phyloP scores from a whole-genome alignment of 345 rosid genomes.

The Salix suchowensis region DNA sequence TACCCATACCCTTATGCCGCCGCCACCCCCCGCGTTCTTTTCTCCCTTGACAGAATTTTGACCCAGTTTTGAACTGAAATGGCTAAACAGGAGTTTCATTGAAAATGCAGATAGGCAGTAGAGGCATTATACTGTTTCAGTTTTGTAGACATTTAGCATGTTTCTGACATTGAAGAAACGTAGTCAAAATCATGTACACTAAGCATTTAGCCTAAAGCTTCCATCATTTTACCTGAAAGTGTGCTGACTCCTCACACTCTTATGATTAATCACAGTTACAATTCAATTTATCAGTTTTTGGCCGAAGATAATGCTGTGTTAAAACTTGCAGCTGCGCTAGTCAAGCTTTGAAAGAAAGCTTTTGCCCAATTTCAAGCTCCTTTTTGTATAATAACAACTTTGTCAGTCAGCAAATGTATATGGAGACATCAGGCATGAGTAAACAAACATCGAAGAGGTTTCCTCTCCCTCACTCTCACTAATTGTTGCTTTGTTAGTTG shows the following conservation, averaged over 20 bases:
- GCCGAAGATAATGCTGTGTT: not conserved
- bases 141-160: no score
- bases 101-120: no score
- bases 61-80: no score
- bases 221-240: not conserved
- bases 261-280: not conserved
- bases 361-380: slow-evolving; percentile 32
- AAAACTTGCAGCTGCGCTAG: slow-evolving; percentile 37
- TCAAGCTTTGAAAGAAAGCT: slow-evolving; percentile 35
- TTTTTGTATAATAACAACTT: slow-evolving; percentile 23
- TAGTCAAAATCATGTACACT: no score
- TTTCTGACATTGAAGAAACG: no score
- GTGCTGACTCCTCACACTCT: not conserved
- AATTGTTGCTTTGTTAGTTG: not conserved
- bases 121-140: no score
- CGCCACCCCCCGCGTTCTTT: no score
- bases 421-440: slow-evolving; percentile 30
- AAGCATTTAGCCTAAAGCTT: no score
- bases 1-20: no score
- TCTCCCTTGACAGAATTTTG: not conserved
- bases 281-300: not conserved
- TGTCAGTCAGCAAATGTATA: slow-evolving; percentile 24
- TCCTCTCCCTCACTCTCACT: slow-evolving; percentile 8
- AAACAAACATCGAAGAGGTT: slow-evolving; percentile 57
- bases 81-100: no score